Base-by-base conservation (phyloP, 306 rosid genomes). In the Pueraria montana region DNA sequence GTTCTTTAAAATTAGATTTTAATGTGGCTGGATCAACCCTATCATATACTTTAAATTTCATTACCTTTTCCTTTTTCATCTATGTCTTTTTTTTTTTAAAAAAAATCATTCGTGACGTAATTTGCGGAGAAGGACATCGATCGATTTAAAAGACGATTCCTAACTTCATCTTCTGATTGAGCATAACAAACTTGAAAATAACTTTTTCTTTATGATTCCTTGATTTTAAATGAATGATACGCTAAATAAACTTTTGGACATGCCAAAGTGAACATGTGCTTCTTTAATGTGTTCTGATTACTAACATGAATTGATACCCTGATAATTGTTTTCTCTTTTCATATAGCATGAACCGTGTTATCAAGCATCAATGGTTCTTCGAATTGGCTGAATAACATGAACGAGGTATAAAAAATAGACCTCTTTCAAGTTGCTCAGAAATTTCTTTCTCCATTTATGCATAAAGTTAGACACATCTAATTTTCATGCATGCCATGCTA, bases 161-260 rank as follows among this genome's bases (percentile, higher is more conserved):
- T 56, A 48, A 14, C 40, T 65, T 52, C 80, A 40, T 52, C 42
- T 62, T 42, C 20, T 67, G 49, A 42, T 80, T 76, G 21, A 85
- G 71, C 8, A 26, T 61, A 52, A 48, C 42, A 73, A 76, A 38
- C n/a, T 69, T 49, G 48, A 20, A 11, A 46, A 73, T 6, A 50
- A 48, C 82, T 56, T 77, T 64, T 66, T 45, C 36, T 58, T 16
- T 16, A 30, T 30, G 66, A 64, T 86, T 77, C 50, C 34, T 64
- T 77, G 64, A 63, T 64, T 34, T 74, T 52, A 72, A 71, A 81
- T 81, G 61, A 81, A 85, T 77, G 80, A 81, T 85, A 48, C 21
- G 18, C 43, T 55, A 53, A 52, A 52, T 52, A 18, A 64, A 30
- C 83, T 86, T 82, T 82, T 77, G 49, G 58, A 34, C 63, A 52